A percentile compares a stretch with the other conserved stretches of the same genome.
phyloP scores from a whole-genome alignment of 352 stramenopile species.

The Pythium phragmitis region DNA sequence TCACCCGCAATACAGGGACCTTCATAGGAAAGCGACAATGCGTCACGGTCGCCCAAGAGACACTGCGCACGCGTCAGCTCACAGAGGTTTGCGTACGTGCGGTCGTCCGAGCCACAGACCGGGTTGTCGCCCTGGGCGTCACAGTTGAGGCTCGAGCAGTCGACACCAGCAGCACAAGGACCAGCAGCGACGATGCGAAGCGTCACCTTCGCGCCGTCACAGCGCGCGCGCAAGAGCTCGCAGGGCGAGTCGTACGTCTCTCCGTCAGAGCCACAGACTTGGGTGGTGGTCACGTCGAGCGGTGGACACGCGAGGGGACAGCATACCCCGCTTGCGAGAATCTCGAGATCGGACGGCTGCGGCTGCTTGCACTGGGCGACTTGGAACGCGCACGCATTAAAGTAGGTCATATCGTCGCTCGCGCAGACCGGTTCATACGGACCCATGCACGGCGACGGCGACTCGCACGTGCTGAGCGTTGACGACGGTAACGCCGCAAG shows the following conservation, averaged over 20 bases:
- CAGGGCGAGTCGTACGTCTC: conserved; percentile 2
- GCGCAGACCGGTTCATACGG: conserved; percentile 14
- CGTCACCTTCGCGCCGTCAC: neutral
- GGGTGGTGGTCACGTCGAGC: neutral
- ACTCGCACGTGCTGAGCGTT: neutral
- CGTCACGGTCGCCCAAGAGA: neutral
- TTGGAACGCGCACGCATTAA: conserved; percentile 13
- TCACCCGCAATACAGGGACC: neutral
- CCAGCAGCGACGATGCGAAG: neutral
- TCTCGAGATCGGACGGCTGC: neutral
- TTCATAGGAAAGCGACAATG: neutral
- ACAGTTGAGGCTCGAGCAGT: neutral
- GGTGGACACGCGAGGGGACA: conserved; percentile 8
- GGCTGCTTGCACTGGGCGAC: conserved; percentile 8
- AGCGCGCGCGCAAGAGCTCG: neutral
- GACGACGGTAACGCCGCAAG: too few relatives aligned
- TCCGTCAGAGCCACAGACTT: conserved; percentile 8
- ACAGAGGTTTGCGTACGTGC: conserved; percentile 24
- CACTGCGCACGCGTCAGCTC: conserved; percentile 1
- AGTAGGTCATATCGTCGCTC: conserved; percentile 9
- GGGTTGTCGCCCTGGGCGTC: neutral
- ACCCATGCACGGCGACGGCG: neutral
- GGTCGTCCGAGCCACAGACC: conserved; percentile 20
- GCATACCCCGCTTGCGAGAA: conserved; percentile 1
- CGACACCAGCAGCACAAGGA: neutral